Evolutionary conservation across 371 early-diverging fungal species (phyloP).

Genomic region (Circinella umbellata): DNA sequence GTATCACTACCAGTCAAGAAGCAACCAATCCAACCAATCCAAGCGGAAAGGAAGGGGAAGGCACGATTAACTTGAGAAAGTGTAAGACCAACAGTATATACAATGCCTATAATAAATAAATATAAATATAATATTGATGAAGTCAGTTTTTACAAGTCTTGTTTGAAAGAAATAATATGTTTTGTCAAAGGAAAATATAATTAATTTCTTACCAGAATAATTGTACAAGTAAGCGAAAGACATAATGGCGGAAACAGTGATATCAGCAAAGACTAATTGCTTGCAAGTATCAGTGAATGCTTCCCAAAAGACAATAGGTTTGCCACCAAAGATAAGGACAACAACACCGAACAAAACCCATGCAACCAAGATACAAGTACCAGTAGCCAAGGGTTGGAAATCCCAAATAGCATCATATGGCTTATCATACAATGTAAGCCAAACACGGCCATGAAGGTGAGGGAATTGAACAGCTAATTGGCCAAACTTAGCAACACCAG

Average conservation of each 20-base stretch:
- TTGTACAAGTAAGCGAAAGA: constrained; percentile 57
- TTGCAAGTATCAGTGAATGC: constrained; percentile 34
- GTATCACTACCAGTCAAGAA: constrained; percentile 58
- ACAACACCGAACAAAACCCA: constrained; percentile 34
- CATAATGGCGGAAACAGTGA: constrained; percentile 56
- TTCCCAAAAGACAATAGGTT: constrained; percentile 30
- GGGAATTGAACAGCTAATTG: constrained; percentile 43
- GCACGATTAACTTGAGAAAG: constrained; percentile 52
- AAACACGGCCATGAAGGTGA: constrained; percentile 43
- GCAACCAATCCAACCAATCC: constrained; percentile 58
- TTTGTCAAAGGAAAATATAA: too few relatives aligned
- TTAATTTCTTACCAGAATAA: constrained; percentile 24
- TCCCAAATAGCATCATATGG: constrained; percentile 51
- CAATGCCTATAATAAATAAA: constrained; percentile 22
- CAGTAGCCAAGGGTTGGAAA: constrained; percentile 57
- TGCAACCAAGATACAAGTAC: constrained; percentile 49
- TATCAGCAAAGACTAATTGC: constrained; percentile 44
- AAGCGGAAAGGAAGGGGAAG: constrained; percentile 57
- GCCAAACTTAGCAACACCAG: constrained; percentile 33
- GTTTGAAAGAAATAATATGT: too few relatives aligned
- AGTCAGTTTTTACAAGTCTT: too few relatives aligned
- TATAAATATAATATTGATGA: too few relatives aligned
- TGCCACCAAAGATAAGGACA: constrained; percentile 38
- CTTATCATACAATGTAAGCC: constrained; percentile 47
- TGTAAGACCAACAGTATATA: constrained; percentile 52